Percentiles rank a stretch among this genome's conserved stretches.
phyloP scores from a whole-genome alignment of 2,329 filamentous ascomycete species.

The Coniella vitis region DNA sequence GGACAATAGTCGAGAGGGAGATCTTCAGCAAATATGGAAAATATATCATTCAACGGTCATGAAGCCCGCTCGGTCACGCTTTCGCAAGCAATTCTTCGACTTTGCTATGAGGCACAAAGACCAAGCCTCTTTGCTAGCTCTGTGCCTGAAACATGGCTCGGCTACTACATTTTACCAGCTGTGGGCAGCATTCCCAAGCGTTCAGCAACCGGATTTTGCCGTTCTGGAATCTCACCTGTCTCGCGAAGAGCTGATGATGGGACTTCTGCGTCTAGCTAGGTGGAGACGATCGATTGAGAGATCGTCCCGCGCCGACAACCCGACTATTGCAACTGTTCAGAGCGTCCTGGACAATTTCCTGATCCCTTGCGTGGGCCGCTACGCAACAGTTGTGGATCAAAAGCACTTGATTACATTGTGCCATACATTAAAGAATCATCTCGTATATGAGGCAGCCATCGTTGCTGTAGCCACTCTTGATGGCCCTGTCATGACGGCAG shows the following conservation, averaged over 20 bases:
- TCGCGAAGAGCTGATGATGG: background rate
- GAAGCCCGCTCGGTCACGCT: background rate
- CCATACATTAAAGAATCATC: constrained; percentile 29
- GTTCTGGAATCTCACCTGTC: constrained; percentile 4
- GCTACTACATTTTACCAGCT: constrained; percentile 5
- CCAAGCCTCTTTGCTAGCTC: constrained; percentile 7
- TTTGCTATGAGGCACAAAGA: constrained; percentile 5
- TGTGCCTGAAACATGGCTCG: constrained; percentile 4
- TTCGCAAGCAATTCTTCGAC: constrained; percentile 8
- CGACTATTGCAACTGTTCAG: background rate
- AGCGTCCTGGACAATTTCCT: constrained; percentile 10
- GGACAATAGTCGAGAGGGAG: background rate
- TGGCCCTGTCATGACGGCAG: constrained; percentile 26
- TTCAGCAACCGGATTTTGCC: constrained; percentile 5
- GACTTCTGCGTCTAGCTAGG: constrained; percentile 5
- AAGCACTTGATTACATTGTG: constrained; percentile 32
- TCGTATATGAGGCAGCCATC: constrained; percentile 37
- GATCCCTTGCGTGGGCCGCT: constrained; percentile 6
- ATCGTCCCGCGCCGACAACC: background rate
- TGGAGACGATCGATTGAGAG: background rate
- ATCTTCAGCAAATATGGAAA: no score
- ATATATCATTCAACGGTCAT: constrained; percentile 1
- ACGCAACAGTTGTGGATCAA: constrained; percentile 9
- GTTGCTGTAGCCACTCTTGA: constrained; percentile 25
- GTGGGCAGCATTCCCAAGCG: constrained; percentile 7